These are phyloP conservation scores for Venturia carpophila DNA, from an alignment of 2,329 filamentous ascomycete genomes.

Conservation along the genomic window DNA sequence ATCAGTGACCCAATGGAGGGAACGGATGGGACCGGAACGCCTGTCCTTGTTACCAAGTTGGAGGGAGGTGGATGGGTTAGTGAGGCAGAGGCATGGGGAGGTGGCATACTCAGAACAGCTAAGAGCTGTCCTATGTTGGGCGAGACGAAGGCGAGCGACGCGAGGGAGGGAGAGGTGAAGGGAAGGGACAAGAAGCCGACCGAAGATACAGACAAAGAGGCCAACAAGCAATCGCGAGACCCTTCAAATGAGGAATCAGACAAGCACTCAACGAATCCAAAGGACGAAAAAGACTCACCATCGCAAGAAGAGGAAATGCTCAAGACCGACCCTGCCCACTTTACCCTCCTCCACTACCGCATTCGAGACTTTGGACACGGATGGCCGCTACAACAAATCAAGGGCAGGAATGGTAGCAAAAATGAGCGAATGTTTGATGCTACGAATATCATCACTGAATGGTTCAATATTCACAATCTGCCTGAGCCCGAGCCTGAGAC, in stretches of 20 bases:
- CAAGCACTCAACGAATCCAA: background rate
- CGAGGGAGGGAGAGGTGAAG: background rate
- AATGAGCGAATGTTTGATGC: constrained; percentile 9
- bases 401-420: constrained; percentile 1
- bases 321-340: constrained; percentile 9
- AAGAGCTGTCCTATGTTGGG: constrained; percentile 12
- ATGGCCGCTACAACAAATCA: constrained; percentile 16
- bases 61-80: constrained; percentile 9
- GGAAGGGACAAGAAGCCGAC: no score
- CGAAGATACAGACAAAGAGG: background rate
- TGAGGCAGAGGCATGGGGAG: constrained; percentile 14
- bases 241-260: background rate
- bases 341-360: constrained; percentile 16
- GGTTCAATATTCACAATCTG: constrained; percentile 15
- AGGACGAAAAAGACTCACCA: background rate
- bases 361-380: constrained; percentile 15
- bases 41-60: constrained; percentile 13
- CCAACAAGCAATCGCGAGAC: background rate
- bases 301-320: constrained; percentile 1
- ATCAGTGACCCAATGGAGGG: constrained; percentile 10
- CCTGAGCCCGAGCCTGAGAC: constrained; percentile 13
- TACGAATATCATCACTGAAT: constrained; percentile 14
- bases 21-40: constrained; percentile 1
- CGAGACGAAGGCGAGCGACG: background rate
- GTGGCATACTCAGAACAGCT: background rate